These are phyloP conservation scores for Pseudoscleropodium purum DNA, from an alignment of 225 moss, liverwort and hornwort genomes.

Conservation along the genomic window DNA sequence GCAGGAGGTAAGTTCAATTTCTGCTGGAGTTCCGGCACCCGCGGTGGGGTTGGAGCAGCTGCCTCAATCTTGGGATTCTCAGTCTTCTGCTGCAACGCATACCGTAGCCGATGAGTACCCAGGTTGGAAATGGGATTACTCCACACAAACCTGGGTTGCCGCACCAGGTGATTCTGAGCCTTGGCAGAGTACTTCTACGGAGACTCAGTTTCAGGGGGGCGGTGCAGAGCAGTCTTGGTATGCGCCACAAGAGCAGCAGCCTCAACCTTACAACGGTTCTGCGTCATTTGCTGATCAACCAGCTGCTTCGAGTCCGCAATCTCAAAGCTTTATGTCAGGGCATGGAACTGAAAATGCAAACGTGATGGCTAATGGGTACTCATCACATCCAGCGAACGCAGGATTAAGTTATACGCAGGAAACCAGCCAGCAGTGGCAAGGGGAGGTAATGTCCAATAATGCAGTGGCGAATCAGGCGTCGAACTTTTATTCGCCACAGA, in stretches of 20 bases:
- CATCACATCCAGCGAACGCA: background rate
- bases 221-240: conserved; percentile 26
- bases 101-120: conserved; percentile 42
- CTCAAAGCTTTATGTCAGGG: conserved; percentile 7
- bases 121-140: conserved; percentile 48
- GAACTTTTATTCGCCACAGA: conserved; percentile 1
- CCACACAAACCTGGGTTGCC: conserved; percentile 34
- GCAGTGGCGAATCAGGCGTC: background rate
- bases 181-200: conserved; percentile 10
- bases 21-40: background rate
- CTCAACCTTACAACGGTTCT: background rate
- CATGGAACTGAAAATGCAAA: background rate
- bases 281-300: background rate
- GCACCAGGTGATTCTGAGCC: conserved; percentile 12
- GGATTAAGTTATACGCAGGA: background rate
- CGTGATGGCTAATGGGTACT: conserved; percentile 1
- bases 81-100: conserved; percentile 21
- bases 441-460: background rate
- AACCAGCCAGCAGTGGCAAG: background rate
- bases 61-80: conserved; percentile 20
- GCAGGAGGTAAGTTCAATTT: background rate
- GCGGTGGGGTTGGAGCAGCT: conserved; percentile 11
- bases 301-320: background rate
- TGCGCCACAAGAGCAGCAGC: conserved; percentile 26
- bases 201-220: conserved; percentile 8